Evolutionary conservation across 2,329 filamentous ascomycete genomes (phyloP).

Genomic region (Cladosporium velox): DNA sequence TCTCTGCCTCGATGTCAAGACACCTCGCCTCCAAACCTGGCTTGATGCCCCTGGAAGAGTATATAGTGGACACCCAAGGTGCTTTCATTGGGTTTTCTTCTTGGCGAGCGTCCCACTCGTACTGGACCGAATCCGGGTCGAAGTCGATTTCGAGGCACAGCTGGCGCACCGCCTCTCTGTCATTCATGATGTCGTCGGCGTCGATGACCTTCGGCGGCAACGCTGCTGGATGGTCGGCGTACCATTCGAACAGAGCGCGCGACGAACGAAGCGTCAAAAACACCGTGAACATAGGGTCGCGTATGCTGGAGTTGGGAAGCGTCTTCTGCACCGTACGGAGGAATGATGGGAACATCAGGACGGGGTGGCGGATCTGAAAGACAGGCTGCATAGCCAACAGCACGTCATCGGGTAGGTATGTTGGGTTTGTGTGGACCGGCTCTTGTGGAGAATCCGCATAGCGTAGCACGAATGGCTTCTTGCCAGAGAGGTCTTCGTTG

Average conservation of each 20-base stretch:
- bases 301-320: background rate
- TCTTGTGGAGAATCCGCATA: background rate
- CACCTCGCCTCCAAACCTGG: slow-evolving; percentile 12
- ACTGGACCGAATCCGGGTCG: slow-evolving; percentile 22
- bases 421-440: slow-evolving; percentile 22
- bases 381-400: slow-evolving; percentile 24
- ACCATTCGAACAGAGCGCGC: slow-evolving; percentile 21
- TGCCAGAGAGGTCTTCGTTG: background rate
- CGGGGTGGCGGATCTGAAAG: slow-evolving; percentile 27
- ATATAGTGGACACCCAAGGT: slow-evolving; percentile 18
- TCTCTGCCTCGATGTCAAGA: slow-evolving; percentile 22
- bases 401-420: slow-evolving; percentile 24
- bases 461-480: background rate
- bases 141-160: slow-evolving; percentile 18
- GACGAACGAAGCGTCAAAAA: slow-evolving; percentile 11
- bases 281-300: slow-evolving; percentile 16
- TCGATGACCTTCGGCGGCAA: slow-evolving; percentile 24
- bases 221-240: slow-evolving; percentile 11
- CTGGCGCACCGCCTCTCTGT: slow-evolving; percentile 13
- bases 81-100: slow-evolving; percentile 22
- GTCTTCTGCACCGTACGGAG: slow-evolving; percentile 16
- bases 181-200: slow-evolving; percentile 26
- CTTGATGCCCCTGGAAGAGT: slow-evolving; percentile 22
- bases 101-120: slow-evolving; percentile 20
- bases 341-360: slow-evolving; percentile 26